These are phyloP conservation scores for Simmondsia chinensis DNA, from an alignment of 148 eudicot genomes.

Conservation along the genomic window DNA sequence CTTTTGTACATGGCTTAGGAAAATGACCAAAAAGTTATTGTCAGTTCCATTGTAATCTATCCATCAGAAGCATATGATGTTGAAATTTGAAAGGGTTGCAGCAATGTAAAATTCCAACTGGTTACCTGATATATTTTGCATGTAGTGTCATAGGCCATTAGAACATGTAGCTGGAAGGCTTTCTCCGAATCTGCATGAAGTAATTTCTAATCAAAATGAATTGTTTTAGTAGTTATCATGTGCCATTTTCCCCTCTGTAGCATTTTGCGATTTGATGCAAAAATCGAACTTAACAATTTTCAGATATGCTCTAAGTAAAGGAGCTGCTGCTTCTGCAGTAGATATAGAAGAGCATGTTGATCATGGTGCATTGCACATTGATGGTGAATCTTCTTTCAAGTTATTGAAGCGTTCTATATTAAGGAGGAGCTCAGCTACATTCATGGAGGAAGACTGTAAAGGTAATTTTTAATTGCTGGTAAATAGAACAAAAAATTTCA, in stretches of 20 bases:
- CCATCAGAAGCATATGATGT: too few species aligned
- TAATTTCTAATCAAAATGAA: neutral
- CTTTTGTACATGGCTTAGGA: too few species aligned
- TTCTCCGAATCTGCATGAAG: too few species aligned
- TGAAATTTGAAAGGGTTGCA: too few species aligned
- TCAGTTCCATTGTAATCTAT: too few species aligned
- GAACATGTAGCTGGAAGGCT: too few species aligned
- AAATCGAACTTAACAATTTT: slow-evolving; percentile 20
- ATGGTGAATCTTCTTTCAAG: slow-evolving; percentile 27
- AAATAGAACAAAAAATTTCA: neutral
- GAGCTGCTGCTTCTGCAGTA: slow-evolving; percentile 71
- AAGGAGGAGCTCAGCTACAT: slow-evolving; percentile 33
- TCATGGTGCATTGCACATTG: slow-evolving; percentile 13
- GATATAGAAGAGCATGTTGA: slow-evolving; percentile 51
- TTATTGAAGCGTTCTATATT: slow-evolving; percentile 40
- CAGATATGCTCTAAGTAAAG: slow-evolving; percentile 77
- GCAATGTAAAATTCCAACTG: too few species aligned
- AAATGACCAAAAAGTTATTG: too few species aligned
- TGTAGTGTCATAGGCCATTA: too few species aligned
- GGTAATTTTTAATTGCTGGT: slow-evolving; percentile 19
- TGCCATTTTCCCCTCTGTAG: neutral
- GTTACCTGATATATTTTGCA: too few species aligned
- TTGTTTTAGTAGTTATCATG: neutral
- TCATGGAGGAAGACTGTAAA: slow-evolving; percentile 26
- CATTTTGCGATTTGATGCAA: neutral